Conservation (phyloP, 176 grass and related monocot species). For the Oryza rufipogon region DNA sequence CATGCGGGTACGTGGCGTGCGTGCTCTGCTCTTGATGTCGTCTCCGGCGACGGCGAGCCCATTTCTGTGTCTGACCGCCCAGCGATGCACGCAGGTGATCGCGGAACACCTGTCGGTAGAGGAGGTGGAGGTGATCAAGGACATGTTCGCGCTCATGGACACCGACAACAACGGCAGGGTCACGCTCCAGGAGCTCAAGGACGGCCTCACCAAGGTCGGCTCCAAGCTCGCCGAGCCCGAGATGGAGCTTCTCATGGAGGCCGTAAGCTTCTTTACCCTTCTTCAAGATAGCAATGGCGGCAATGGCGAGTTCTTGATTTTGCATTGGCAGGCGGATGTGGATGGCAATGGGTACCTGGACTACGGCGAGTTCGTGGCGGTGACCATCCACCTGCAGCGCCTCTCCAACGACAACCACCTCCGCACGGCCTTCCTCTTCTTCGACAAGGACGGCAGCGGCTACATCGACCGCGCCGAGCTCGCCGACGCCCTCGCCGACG, state of each 20-base stretch:
- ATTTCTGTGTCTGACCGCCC: too few species aligned
- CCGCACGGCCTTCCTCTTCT: conserved; percentile 91
- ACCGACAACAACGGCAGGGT: conserved; percentile 73
- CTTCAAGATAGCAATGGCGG: neutral
- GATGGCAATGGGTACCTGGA: conserved; percentile 92
- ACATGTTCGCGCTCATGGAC: conserved; percentile 94
- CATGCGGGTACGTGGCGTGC: conserved; percentile 45
- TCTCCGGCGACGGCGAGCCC: too few species aligned
- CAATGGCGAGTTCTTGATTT: neutral
- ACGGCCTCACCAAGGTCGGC: conserved; percentile 73
- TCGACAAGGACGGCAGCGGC: conserved; percentile 81
- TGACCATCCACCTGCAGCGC: conserved; percentile 90
- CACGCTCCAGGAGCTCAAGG: conserved; percentile 83
- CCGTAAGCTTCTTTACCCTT: conserved; percentile 47
- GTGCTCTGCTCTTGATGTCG: too few species aligned
- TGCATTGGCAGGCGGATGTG: conserved; percentile 62
- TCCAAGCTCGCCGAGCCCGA: conserved; percentile 87
- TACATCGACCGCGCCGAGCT: conserved; percentile 87
- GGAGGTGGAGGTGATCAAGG: conserved; percentile 88
- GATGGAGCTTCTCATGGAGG: conserved; percentile 98
- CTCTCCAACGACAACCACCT: conserved; percentile 94
- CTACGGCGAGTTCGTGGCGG: conserved; percentile 92
- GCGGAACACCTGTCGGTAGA: conserved; percentile 88
- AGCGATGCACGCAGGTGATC: conserved; percentile 25
- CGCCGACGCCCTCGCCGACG: conserved; percentile 72